Evolutionary conservation across 139 green algal species (phyloP).

Genomic region (Marvania coccoides): DNA sequence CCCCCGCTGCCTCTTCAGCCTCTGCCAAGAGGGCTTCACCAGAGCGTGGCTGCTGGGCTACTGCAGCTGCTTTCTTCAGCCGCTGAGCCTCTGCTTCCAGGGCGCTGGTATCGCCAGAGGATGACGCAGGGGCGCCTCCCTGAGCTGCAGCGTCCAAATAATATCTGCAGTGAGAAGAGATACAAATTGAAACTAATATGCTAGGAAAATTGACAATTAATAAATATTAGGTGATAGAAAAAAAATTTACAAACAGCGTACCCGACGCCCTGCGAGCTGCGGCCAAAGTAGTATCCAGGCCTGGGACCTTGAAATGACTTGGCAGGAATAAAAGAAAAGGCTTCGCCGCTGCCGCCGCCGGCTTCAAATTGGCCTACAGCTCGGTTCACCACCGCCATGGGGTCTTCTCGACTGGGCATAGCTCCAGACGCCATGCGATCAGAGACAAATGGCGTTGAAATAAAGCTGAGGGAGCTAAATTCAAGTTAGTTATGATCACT

Average conservation of each 20-base stretch:
- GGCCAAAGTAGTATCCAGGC: slow-evolving; percentile 62
- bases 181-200: no score
- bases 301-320: slow-evolving; percentile 29
- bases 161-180: slow-evolving; percentile 24
- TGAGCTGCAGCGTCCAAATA: slow-evolving; percentile 5
- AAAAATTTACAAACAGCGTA: no score
- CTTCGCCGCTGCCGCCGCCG: not conserved
- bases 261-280: slow-evolving; percentile 46
- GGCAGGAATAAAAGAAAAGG: slow-evolving; percentile 28
- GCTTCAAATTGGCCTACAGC: not conserved
- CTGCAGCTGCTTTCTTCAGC: slow-evolving; percentile 2
- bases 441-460: no score
- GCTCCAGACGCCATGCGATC: not conserved
- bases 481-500: no score
- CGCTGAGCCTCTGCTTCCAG: slow-evolving; percentile 1
- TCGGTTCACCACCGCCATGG: not conserved
- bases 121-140: not conserved
- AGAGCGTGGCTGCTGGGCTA: slow-evolving; percentile 22
- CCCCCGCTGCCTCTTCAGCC: slow-evolving; percentile 63
- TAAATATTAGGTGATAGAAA: no score
- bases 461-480: no score
- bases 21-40: slow-evolving; percentile 60
- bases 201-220: no score
- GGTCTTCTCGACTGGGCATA: not conserved
- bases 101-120: not conserved